phyloP scores from a whole-genome alignment of 2,329 filamentous ascomycete genomes.

The Saccharata proteae region DNA sequence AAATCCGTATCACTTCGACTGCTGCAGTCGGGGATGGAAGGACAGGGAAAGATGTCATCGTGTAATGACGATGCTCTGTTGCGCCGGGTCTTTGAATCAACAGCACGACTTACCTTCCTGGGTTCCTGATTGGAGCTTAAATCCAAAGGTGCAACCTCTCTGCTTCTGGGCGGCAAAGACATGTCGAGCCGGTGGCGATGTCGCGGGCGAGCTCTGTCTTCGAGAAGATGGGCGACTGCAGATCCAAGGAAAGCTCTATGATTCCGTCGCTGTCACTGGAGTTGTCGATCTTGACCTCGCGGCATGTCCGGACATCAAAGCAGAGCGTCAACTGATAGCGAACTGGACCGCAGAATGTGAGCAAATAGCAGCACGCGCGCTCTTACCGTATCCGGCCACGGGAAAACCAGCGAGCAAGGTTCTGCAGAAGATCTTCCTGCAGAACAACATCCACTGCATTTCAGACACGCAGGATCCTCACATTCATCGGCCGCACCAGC shows the following conservation, averaged over 20 bases:
- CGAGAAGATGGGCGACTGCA: slow-evolving; percentile 1
- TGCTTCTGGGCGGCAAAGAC: slow-evolving; percentile 6
- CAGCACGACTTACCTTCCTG: slow-evolving; percentile 5
- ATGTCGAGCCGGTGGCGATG: slow-evolving; percentile 2
- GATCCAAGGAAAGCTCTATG: slow-evolving; percentile 4
- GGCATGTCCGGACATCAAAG: slow-evolving; percentile 1
- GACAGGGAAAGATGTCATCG: slow-evolving; percentile 5
- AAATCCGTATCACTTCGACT: slow-evolving; percentile 3
- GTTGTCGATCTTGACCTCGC: slow-evolving; percentile 4
- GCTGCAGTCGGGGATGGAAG: slow-evolving; percentile 3
- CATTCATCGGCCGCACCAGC: background rate
- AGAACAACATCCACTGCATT: slow-evolving; percentile 4
- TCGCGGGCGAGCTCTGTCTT: slow-evolving; percentile 2
- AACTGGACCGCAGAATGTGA: slow-evolving; percentile 6
- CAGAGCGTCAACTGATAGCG: slow-evolving; percentile 3
- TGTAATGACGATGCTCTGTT: slow-evolving; percentile 8
- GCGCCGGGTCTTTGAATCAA: slow-evolving; percentile 6
- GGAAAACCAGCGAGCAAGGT: slow-evolving; percentile 2
- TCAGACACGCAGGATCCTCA: no score
- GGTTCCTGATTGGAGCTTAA: slow-evolving; percentile 7
- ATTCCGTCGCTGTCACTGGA: slow-evolving; percentile 3
- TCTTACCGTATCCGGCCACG: slow-evolving; percentile 3
- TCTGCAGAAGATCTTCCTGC: slow-evolving; percentile 6
- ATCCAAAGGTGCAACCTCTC: slow-evolving; percentile 5
- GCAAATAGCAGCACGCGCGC: slow-evolving; percentile 1